Base-by-base conservation (phyloP, 208 protist genomes). In the Phytomonas sp. region DNA sequence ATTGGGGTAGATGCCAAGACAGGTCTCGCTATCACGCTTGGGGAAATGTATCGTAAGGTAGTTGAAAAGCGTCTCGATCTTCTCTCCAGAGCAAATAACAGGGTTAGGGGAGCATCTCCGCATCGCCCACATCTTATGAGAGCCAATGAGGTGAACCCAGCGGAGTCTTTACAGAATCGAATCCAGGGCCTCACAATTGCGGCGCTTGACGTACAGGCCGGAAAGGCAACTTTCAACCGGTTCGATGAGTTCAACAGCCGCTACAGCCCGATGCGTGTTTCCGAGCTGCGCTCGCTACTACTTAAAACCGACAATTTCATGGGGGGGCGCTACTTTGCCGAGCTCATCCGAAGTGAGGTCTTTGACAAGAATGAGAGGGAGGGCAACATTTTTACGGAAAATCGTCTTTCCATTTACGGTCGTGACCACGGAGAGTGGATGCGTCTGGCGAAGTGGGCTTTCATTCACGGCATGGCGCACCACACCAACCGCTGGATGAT, bases 401-500 rank as follows among this genome's bases (percentile, higher is more conserved):
- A 92, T 74, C 87, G 89, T 6, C 75, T 96, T 33, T 94, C 92
- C 73, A 89, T 96, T 60, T 95, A 93, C 72, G 92, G 91, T 9
- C 74, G 81, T 30, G 20, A 59, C 5, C 64, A 36, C 33, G 43
- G 70, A 26, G 91, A 96, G 74, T 96, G 92, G 88, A 79, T 86
- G 30, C 67, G 73, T 7, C 79, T 96, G 34, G 79, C 89, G 34
- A 61, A 75, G 20, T 96, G 92, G 89, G 86, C 92, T 53, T 77
- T 86, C 62, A 75, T 89, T 60, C 89, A 99, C 76, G 78, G 88
- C 34, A 80, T 99, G 74, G 87, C 86, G 33, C 95, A 93, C 66
- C 75, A 75, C 23, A 98, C 98, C 64, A 96, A 98, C 65, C 76
- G 94, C 31, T 99, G 98, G 98, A 89, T 99, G 70, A 91, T 99